A percentile compares a stretch with the other conserved stretches of the same genome.
phyloP scores from a whole-genome alignment of 2,329 filamentous ascomycete species.

The Didymella pinodella region DNA sequence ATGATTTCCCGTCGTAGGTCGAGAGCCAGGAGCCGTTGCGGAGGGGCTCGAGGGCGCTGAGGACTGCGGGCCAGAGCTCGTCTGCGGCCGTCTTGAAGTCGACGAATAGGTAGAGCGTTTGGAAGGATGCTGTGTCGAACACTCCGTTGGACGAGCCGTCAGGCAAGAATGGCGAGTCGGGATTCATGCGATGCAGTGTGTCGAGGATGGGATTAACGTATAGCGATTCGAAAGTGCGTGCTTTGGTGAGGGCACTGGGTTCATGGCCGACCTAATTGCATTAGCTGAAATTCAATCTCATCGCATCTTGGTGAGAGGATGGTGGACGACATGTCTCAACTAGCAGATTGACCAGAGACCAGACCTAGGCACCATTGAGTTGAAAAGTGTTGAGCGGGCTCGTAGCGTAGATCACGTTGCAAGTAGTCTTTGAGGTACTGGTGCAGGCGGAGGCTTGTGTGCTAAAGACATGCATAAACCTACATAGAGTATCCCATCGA shows the following conservation, averaged over 20 bases:
- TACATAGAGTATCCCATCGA: conserved; percentile 63
- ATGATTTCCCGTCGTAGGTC: conserved; percentile 56
- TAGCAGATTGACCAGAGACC: no score
- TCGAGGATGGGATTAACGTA: conserved; percentile 68
- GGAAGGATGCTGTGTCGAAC: conserved; percentile 64
- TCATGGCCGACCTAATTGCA: conserved; percentile 63
- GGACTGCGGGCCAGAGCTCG: conserved; percentile 64
- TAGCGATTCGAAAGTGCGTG: conserved; percentile 63
- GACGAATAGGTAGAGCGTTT: conserved; percentile 71
- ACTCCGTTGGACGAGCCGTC: conserved; percentile 65
- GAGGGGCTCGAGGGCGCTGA: conserved; percentile 65
- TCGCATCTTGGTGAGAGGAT: background rate
- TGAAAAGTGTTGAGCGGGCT: background rate
- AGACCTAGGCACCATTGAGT: background rate
- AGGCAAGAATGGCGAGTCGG: conserved; percentile 58
- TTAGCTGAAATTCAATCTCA: conserved; percentile 1
- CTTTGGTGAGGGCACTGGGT: conserved; percentile 58
- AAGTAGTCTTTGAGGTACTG: background rate
- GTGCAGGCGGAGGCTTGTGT: background rate
- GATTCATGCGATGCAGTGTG: conserved; percentile 64
- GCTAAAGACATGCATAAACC: conserved; percentile 26
- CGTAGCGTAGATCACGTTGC: background rate
- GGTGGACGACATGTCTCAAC: background rate
- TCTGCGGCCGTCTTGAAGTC: conserved; percentile 68
- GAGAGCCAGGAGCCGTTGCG: conserved; percentile 62